Percentiles rank a stretch among this genome's conserved stretches.
Evolutionary conservation across 495 filamentous ascomycete species (phyloP).

Genomic region (Penicillium lagena): DNA sequence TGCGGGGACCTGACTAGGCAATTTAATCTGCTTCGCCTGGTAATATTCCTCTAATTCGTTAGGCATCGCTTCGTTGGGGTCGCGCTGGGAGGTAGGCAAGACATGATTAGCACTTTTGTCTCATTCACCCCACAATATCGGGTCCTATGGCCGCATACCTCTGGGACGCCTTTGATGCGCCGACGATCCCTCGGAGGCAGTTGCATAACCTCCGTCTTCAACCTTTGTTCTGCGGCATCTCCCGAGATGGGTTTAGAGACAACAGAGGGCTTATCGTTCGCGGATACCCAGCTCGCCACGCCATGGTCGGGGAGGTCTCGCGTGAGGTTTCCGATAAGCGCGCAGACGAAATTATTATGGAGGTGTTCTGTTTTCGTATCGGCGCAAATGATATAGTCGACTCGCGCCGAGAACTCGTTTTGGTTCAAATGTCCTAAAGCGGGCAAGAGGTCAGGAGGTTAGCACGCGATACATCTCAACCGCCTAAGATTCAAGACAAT

Average conservation of each 20-base stretch:
- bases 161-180: constrained; percentile 73
- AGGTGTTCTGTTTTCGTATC: constrained; percentile 69
- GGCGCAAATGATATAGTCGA: constrained; percentile 65
- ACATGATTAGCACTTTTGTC: not conserved
- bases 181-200: constrained; percentile 78
- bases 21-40: constrained; percentile 57
- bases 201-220: constrained; percentile 94
- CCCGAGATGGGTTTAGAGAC: constrained; percentile 74
- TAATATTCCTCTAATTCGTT: constrained; percentile 64
- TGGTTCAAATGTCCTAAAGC: constrained; percentile 73
- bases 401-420: constrained; percentile 69
- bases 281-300: constrained; percentile 90
- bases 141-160: constrained; percentile 30
- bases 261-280: constrained; percentile 86
- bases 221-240: constrained; percentile 81
- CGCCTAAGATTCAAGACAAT: not conserved
- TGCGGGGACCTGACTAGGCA: constrained; percentile 68
- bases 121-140: not conserved
- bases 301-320: constrained; percentile 88
- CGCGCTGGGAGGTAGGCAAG: constrained; percentile 40
- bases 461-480: constrained; percentile 4
- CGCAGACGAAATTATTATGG: constrained; percentile 85
- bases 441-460: constrained; percentile 10
- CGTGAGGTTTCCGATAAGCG: constrained; percentile 78
- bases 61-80: constrained; percentile 56